These are phyloP conservation scores for Sugiyamaella marilandica DNA, from an alignment of 805 yeast genomes.

Conservation along the genomic window DNA sequence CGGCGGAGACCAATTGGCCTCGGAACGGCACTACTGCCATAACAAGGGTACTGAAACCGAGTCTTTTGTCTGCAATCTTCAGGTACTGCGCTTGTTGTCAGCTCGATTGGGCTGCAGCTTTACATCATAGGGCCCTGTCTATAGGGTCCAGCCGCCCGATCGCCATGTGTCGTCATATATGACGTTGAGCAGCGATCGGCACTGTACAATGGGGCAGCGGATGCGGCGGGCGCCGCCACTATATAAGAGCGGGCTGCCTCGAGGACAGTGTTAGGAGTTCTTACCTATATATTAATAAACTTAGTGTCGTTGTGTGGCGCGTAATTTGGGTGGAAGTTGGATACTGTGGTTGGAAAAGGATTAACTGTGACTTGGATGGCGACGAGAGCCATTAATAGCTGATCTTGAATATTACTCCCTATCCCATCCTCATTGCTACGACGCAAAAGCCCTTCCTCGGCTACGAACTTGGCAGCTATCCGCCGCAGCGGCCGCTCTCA, in stretches of 20 bases:
- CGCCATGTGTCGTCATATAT: background rate
- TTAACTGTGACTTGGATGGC: no score
- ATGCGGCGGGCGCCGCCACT: no score
- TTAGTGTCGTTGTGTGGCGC: background rate
- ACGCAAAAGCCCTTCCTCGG: background rate
- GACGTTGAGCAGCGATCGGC: background rate
- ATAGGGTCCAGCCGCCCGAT: background rate
- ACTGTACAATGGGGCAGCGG: background rate
- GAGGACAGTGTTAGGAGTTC: background rate
- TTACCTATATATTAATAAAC: conserved; percentile 3
- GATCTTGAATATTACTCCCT: background rate
- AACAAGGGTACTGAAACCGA: no score
- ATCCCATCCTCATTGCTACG: background rate
- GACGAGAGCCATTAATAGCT: no score
- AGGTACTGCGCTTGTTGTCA: background rate
- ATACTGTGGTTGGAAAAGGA: no score
- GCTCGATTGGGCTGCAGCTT: background rate
- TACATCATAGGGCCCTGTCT: background rate
- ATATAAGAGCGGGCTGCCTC: no score
- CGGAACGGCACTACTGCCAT: no score
- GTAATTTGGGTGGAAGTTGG: background rate
- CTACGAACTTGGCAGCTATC: background rate
- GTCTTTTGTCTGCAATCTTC: background rate
- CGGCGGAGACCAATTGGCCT: no score
- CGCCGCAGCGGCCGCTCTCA: background rate